Conservation (phyloP, 345 rosid genomes). For the Arabidopsis thaliana region TAIR10.1 NC_003075.7:15651001-15651500, state of each 20-base stretch:
- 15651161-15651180: constrained; percentile 9
- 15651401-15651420: constrained; percentile 45
- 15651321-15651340: constrained; percentile 8
- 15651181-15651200: not conserved
- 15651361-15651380: constrained; percentile 96
- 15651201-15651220: constrained; percentile 10
- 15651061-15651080: constrained; percentile 22
- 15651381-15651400: constrained; percentile 39
- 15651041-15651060: constrained; percentile 10
- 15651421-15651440: constrained; percentile 15
- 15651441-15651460: constrained; percentile 50
- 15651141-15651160: constrained; percentile 25
- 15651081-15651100: constrained; percentile 23
- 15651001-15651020: constrained; percentile 93
- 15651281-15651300: not conserved
- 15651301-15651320: constrained; percentile 11
- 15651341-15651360: constrained; percentile 83
- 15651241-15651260: not conserved
- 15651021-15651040: constrained; percentile 60
- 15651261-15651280: not conserved
- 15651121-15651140: constrained; percentile 23
- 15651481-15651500: constrained; percentile 97
- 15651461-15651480: constrained; percentile 64
- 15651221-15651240: constrained; percentile 13
- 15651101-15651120: not conserved